These are phyloP conservation scores for Yueomyces sinensis DNA, from an alignment of 805 yeast genomes.

Conservation along the genomic window DNA sequence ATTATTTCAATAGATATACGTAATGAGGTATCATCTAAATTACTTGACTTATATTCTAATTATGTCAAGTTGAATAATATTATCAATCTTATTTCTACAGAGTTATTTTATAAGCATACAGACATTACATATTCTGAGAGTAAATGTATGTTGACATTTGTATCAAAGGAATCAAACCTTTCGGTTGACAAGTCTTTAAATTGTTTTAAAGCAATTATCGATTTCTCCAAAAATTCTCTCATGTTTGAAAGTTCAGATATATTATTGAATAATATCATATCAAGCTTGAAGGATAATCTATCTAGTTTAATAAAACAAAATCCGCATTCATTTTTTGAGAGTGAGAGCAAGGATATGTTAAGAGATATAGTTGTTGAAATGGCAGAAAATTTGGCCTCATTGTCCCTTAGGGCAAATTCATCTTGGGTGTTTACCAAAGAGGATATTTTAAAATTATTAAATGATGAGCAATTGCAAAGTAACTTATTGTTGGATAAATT, in stretches of 20 bases:
- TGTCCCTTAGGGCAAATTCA: conserved; percentile 4
- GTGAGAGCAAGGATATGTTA: conserved; percentile 2
- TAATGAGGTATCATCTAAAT: conserved; percentile 9
- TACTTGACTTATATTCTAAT: conserved; percentile 4
- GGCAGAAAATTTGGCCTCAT: conserved; percentile 4
- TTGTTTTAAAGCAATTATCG: not conserved
- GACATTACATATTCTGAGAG: too few species aligned
- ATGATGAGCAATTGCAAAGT: conserved; percentile 11
- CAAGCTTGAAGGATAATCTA: not conserved
- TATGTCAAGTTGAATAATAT: not conserved
- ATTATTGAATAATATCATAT: not conserved
- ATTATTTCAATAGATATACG: conserved; percentile 12
- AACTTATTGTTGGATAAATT: conserved; percentile 16
- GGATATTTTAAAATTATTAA: conserved; percentile 10
- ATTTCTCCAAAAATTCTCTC: not conserved
- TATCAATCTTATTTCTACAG: not conserved
- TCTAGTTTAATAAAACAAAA: conserved; percentile 12
- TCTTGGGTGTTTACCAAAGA: conserved; percentile 9
- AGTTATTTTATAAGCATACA: too few species aligned
- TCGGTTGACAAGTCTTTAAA: not conserved
- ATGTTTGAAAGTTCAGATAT: not conserved
- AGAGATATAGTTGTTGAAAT: conserved; percentile 4
- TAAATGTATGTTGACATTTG: not conserved
- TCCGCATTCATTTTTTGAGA: conserved; percentile 9
- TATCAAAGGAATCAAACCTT: not conserved